Percentiles rank a stretch among this genome's conserved stretches.
These are phyloP conservation scores for Priceomyces carsonii DNA, from an alignment of 805 yeast genomes.

Conservation along the genomic window DNA sequence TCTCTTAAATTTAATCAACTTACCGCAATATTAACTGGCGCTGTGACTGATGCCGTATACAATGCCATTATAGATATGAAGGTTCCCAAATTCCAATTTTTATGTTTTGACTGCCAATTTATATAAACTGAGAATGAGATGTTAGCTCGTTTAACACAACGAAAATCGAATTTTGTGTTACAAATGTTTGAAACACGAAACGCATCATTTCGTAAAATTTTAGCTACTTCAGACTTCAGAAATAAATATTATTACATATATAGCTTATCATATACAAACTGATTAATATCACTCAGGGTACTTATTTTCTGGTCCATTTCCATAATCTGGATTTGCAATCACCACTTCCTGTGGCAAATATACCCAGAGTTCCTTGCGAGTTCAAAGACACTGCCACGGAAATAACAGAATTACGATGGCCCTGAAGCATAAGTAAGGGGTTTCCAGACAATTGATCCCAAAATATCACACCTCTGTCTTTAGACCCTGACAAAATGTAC, in stretches of 20 bases:
- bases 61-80: conserved; percentile 42
- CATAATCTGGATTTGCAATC: conserved; percentile 97
- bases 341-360: conserved; percentile 96
- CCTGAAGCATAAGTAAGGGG: conserved; percentile 93
- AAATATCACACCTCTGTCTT: conserved; percentile 94
- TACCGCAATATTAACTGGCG: conserved; percentile 97
- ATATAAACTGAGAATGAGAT: no score
- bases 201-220: background rate
- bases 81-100: background rate
- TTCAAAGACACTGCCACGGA: conserved; percentile 89
- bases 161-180: background rate
- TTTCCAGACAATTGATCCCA: conserved; percentile 95
- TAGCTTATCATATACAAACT: conserved; percentile 3
- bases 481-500: conserved; percentile 90
- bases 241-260: conserved; percentile 6
- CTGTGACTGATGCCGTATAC: conserved; percentile 80
- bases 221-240: background rate
- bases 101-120: conserved; percentile 7
- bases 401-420: conserved; percentile 94
- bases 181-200: background rate
- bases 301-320: conserved; percentile 67
- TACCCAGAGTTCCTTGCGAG: conserved; percentile 70
- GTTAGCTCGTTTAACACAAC: background rate
- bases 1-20: conserved; percentile 24
- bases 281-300: background rate